phyloP scores from a whole-genome alignment of 345 rosid species.

The Eutrema yunnanense region DNA sequence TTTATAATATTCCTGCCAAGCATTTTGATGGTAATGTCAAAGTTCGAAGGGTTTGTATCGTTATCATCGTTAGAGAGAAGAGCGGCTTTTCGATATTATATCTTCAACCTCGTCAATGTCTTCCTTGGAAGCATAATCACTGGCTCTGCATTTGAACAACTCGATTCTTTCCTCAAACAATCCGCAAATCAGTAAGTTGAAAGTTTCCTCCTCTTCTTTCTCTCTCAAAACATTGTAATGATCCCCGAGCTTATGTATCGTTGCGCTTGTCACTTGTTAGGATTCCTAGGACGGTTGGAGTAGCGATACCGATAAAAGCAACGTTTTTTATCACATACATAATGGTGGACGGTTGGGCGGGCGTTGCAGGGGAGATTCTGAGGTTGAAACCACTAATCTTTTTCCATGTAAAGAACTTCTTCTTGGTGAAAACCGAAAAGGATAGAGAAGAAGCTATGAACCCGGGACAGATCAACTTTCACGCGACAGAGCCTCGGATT shows the following conservation, averaged over 20 bases:
- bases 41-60: constrained; percentile 87
- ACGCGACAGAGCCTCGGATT: constrained; percentile 84
- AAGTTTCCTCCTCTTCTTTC: background rate
- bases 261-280: constrained; percentile 32
- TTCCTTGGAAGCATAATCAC: constrained; percentile 71
- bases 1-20: constrained; percentile 87
- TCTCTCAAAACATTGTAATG: background rate
- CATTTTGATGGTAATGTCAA: constrained; percentile 91
- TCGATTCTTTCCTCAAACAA: constrained; percentile 55
- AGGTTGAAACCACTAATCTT: constrained; percentile 77
- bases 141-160: constrained; percentile 83
- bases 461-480: constrained; percentile 83
- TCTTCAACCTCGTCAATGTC: constrained; percentile 73
- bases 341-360: constrained; percentile 99
- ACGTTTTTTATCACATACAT: constrained; percentile 91
- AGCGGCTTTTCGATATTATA: constrained; percentile 73
- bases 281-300: constrained; percentile 73
- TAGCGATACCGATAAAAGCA: constrained; percentile 84
- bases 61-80: constrained; percentile 83
- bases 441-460: constrained; percentile 96
- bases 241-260: background rate
- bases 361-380: constrained; percentile 81
- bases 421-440: constrained; percentile 94
- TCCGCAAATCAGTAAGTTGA: constrained; percentile 55
- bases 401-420: constrained; percentile 80